Evolutionary conservation across 805 yeast genomes (phyloP).

Genomic region (Candida silvatica): DNA sequence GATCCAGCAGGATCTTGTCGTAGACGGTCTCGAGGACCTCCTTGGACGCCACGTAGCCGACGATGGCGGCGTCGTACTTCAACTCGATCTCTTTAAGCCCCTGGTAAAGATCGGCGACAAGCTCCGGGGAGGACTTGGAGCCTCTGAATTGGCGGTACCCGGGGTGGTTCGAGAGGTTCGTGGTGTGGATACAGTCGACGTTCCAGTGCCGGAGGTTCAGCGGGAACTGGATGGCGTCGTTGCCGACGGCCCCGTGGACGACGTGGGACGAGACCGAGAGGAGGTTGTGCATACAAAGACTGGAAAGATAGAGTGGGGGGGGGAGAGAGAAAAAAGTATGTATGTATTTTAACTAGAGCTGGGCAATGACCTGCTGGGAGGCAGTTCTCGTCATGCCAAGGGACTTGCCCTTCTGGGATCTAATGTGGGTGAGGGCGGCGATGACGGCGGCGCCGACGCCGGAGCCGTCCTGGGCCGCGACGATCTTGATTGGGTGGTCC

Average conservation of each 20-base stretch:
- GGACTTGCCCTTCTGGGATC: slow-evolving; percentile 63
- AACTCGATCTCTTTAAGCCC: slow-evolving; percentile 42
- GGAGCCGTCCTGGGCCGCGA: slow-evolving; percentile 95
- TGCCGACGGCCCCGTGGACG: slow-evolving; percentile 93
- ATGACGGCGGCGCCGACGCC: slow-evolving; percentile 99
- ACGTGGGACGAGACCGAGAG: slow-evolving; percentile 83
- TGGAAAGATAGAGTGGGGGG: not conserved
- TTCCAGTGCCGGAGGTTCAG: slow-evolving; percentile 86
- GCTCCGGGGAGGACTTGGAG: slow-evolving; percentile 33
- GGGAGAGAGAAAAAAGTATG: not conserved
- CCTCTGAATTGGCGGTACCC: slow-evolving; percentile 74
- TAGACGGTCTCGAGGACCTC: slow-evolving; percentile 43
- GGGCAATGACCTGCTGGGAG: too few relatives aligned
- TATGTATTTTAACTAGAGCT: not conserved
- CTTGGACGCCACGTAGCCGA: slow-evolving; percentile 73
- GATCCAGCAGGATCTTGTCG: slow-evolving; percentile 17
- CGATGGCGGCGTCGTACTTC: slow-evolving; percentile 55
- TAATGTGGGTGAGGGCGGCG: slow-evolving; percentile 85
- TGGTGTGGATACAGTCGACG: slow-evolving; percentile 83
- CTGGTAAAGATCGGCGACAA: slow-evolving; percentile 38
- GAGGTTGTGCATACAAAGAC: slow-evolving; percentile 14
- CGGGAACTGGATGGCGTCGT: slow-evolving; percentile 85
- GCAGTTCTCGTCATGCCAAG: slow-evolving; percentile 49
- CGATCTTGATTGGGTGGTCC: slow-evolving; percentile 76
- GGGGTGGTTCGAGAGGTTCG: slow-evolving; percentile 86